phyloP scores from a whole-genome alignment of 805 yeast genomes.

The Sugiyamaella boreocaroliniensis region DNA sequence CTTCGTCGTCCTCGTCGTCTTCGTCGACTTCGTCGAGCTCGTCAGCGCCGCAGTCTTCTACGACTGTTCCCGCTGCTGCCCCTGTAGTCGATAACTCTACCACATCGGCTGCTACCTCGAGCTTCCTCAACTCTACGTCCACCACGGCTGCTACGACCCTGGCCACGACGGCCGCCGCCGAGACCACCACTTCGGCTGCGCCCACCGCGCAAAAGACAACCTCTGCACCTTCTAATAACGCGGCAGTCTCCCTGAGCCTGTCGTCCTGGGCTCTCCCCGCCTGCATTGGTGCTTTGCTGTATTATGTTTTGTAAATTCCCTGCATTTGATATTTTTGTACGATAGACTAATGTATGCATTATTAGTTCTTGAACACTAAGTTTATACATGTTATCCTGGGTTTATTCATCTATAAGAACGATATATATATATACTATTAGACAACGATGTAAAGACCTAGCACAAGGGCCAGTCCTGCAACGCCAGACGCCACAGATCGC shows the following conservation, averaged over 20 bases:
- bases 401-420: too few relatives aligned
- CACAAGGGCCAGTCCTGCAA: background rate
- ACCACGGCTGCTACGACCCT: background rate
- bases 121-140: conserved; percentile 1
- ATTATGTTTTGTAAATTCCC: background rate
- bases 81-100: background rate
- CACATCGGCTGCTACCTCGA: background rate
- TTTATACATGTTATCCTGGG: too few relatives aligned
- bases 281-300: background rate
- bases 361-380: too few relatives aligned
- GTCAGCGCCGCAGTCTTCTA: background rate
- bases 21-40: conserved; percentile 4
- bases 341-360: background rate
- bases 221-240: background rate
- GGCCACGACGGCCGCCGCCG: background rate
- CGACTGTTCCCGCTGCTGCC: background rate
- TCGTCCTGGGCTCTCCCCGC: background rate
- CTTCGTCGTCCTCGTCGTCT: background rate
- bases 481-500: background rate
- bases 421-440: too few relatives aligned
- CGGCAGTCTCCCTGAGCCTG: background rate
- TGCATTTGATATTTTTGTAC: background rate
- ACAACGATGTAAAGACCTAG: background rate
- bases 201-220: background rate
- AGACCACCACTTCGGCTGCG: background rate